phyloP scores from a whole-genome alignment of 352 stramenopile species.

The Phytophthora sp. region DNA sequence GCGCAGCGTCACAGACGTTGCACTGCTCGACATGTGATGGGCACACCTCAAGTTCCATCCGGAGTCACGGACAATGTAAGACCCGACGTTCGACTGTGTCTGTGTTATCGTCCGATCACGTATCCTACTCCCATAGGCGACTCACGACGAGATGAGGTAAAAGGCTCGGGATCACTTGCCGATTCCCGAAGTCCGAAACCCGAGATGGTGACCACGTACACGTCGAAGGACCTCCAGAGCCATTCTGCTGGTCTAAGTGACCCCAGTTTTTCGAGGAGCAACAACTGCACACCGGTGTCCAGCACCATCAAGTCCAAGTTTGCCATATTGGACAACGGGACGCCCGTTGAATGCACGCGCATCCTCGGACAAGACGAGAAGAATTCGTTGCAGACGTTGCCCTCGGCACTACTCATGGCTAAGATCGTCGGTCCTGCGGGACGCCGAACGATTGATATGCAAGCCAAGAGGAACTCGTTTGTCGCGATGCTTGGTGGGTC shows the following conservation, averaged over 20 bases:
- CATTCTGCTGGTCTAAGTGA: background rate
- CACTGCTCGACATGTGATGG: constrained; percentile 16
- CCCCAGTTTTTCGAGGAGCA: constrained; percentile 7
- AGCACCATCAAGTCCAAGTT: constrained; percentile 18
- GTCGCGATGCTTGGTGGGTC: constrained; percentile 32
- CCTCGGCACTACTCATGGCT: constrained; percentile 25
- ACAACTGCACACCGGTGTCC: constrained; percentile 18
- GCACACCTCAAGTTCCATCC: constrained; percentile 22
- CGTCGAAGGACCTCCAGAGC: background rate
- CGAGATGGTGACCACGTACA: constrained; percentile 18
- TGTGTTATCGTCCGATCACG: constrained; percentile 7
- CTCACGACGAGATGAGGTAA: background rate
- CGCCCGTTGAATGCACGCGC: constrained; percentile 36
- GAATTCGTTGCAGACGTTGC: background rate
- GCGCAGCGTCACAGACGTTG: constrained; percentile 17
- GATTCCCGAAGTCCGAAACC: constrained; percentile 1
- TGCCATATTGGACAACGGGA: constrained; percentile 33
- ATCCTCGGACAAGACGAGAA: constrained; percentile 11
- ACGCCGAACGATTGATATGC: constrained; percentile 2
- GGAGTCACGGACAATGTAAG: background rate
- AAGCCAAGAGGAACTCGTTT: constrained; percentile 16
- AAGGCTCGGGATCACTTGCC: constrained; percentile 9
- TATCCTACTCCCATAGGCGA: background rate
- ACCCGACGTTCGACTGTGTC: constrained; percentile 8
- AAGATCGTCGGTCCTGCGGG: constrained; percentile 26